Conservation (phyloP, 192 early-diverging fungal genomes). For the Entophlyctis luteolus region DNA sequence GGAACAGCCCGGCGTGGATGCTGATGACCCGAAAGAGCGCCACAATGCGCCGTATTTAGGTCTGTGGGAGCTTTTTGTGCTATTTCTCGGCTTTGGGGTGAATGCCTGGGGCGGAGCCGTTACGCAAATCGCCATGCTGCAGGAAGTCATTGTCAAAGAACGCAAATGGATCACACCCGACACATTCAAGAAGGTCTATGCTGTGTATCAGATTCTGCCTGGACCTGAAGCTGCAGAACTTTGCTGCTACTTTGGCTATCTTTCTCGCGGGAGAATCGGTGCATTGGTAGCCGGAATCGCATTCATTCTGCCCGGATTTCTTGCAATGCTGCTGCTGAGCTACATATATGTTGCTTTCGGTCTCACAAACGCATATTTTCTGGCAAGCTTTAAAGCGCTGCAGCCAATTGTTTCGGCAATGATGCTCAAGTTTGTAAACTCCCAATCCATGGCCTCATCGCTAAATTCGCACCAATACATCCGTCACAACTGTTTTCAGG, state of each 20-base stretch:
- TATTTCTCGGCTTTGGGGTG: constrained; percentile 46
- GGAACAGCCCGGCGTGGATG: too few species aligned
- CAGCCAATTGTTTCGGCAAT: constrained; percentile 56
- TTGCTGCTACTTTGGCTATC: constrained; percentile 50
- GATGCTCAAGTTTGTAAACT: constrained; percentile 46
- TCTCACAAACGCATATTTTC: constrained; percentile 47
- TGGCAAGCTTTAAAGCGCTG: constrained; percentile 48
- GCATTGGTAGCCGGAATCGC: constrained; percentile 48
- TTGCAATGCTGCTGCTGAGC: constrained; percentile 32
- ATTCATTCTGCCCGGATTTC: constrained; percentile 50
- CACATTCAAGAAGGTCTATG: constrained; percentile 51
- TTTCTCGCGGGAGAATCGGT: constrained; percentile 43
- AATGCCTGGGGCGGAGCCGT: constrained; percentile 55
- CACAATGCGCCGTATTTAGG: constrained; percentile 37
- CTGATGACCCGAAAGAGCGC: constrained; percentile 31
- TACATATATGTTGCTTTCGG: constrained; percentile 45
- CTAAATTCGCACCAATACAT: too few species aligned
- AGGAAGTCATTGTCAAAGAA: constrained; percentile 45
- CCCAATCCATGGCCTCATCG: too few species aligned
- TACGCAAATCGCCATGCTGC: constrained; percentile 49
- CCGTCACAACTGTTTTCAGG: not conserved
- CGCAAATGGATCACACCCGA: constrained; percentile 45
- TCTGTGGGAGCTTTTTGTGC: constrained; percentile 35
- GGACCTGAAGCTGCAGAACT: constrained; percentile 58
- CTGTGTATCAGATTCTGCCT: constrained; percentile 56